Evolutionary conservation across 2,329 filamentous ascomycete genomes (phyloP).

Genomic region (Dactylellina haptotyla): DNA sequence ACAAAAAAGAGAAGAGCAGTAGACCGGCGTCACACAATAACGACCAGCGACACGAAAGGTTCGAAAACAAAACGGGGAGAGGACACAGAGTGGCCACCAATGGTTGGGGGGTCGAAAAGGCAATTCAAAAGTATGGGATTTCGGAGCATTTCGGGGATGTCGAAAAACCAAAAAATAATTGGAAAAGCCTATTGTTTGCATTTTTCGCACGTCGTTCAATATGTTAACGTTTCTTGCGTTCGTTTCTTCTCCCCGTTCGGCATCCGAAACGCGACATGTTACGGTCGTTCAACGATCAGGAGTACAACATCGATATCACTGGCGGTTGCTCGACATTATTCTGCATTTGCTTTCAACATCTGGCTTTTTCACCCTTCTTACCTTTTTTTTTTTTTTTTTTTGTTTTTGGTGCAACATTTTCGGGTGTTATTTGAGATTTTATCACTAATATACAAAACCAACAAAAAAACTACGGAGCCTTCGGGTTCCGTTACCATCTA

Average conservation of each 20-base stretch:
- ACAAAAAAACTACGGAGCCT: not conserved
- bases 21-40: slow-evolving; percentile 20
- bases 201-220: slow-evolving; percentile 3
- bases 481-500: not conserved
- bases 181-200: slow-evolving; percentile 9
- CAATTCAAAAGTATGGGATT: slow-evolving; percentile 16
- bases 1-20: slow-evolving; percentile 31
- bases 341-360: not conserved
- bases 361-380: not conserved
- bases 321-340: not conserved
- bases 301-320: not conserved
- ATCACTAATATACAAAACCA: slow-evolving; percentile 7
- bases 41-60: not conserved
- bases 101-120: not conserved
- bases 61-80: slow-evolving; percentile 1
- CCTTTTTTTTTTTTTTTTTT: not conserved
- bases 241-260: not conserved
- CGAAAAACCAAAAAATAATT: not conserved
- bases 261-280: not conserved
- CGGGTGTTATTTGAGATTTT: slow-evolving; percentile 35
- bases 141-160: slow-evolving; percentile 22
- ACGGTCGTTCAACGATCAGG: too few relatives aligned
- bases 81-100: not conserved
- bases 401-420: slow-evolving; percentile 19
- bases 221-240: not conserved